A percentile compares a stretch with the other conserved stretches of the same genome.
These are phyloP conservation scores for Daedalea quercina DNA, from an alignment of 768 basidiomycete genomes.

Conservation along the genomic window DNA sequence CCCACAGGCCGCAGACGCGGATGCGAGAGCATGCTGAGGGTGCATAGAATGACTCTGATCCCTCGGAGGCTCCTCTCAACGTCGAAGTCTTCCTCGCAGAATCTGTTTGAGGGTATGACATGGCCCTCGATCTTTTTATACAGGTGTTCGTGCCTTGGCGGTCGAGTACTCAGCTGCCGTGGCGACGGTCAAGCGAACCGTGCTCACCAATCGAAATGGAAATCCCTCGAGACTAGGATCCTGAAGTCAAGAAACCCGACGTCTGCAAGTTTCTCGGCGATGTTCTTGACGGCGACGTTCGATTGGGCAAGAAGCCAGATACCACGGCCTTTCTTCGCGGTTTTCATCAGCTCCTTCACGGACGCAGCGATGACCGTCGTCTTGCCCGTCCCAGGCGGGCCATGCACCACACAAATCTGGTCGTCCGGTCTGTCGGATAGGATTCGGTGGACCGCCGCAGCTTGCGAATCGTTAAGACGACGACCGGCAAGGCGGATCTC, in stretches of 20 bases:
- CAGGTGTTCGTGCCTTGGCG: slow-evolving; percentile 39
- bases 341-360: slow-evolving; percentile 16
- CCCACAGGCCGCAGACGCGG: neutral
- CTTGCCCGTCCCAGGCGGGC: slow-evolving; percentile 38
- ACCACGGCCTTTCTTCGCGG: slow-evolving; percentile 5
- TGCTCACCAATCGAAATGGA: slow-evolving; percentile 39
- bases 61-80: slow-evolving; percentile 21
- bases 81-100: slow-evolving; percentile 14
- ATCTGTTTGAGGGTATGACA: slow-evolving; percentile 32
- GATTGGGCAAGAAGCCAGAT: slow-evolving; percentile 42
- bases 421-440: slow-evolving; percentile 18
- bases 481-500: slow-evolving; percentile 2
- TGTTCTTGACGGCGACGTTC: slow-evolving; percentile 47
- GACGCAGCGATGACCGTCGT: slow-evolving; percentile 36
- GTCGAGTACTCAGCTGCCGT: neutral
- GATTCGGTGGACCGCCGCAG: slow-evolving; percentile 22
- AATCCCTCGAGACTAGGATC: slow-evolving; percentile 43
- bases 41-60: slow-evolving; percentile 37
- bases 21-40: slow-evolving; percentile 39
- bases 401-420: slow-evolving; percentile 24
- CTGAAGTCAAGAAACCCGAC: slow-evolving; percentile 28
- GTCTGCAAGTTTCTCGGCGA: slow-evolving; percentile 36
- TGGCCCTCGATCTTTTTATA: slow-evolving; percentile 27
- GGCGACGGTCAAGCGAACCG: no score
- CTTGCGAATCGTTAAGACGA: slow-evolving; percentile 11